These are phyloP conservation scores for Trametes gibbosa DNA, from an alignment of 768 basidiomycete genomes.

Conservation along the genomic window DNA sequence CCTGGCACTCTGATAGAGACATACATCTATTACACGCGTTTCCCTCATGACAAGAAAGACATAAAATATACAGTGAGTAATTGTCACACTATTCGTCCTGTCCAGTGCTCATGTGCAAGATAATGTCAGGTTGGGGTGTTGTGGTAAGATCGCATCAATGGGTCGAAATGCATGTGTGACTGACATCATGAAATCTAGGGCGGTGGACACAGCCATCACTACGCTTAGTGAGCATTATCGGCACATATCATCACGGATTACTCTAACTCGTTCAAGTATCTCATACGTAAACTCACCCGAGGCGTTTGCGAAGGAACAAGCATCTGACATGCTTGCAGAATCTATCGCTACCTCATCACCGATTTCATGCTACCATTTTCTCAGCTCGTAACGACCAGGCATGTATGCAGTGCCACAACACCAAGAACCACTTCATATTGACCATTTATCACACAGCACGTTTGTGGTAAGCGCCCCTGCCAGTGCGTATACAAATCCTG, in stretches of 20 bases:
- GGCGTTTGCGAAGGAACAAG: too few species aligned
- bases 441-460: conserved; percentile 4
- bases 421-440: too few species aligned
- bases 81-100: not conserved
- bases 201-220: conserved; percentile 23
- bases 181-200: conserved; percentile 8
- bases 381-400: conserved; percentile 19
- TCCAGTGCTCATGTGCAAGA: not conserved
- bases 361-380: conserved; percentile 21
- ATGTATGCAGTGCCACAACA: not conserved
- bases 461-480: conserved; percentile 18
- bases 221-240: conserved; percentile 21
- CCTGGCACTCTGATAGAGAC: conserved; percentile 13
- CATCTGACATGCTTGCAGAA: not conserved
- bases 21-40: conserved; percentile 26
- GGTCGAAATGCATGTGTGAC: not conserved
- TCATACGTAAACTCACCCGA: conserved; percentile 19
- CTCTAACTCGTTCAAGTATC: conserved; percentile 15
- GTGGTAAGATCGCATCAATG: conserved; percentile 10
- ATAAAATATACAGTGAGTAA: conserved; percentile 21
- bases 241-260: not conserved
- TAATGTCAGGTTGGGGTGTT: conserved; percentile 19
- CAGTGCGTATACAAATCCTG: not conserved
- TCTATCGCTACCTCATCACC: conserved; percentile 25
- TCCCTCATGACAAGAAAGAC: conserved; percentile 17